Evolutionary conservation across 768 basidiomycete genomes (phyloP).

Genomic region (Austroboletus festivus): DNA sequence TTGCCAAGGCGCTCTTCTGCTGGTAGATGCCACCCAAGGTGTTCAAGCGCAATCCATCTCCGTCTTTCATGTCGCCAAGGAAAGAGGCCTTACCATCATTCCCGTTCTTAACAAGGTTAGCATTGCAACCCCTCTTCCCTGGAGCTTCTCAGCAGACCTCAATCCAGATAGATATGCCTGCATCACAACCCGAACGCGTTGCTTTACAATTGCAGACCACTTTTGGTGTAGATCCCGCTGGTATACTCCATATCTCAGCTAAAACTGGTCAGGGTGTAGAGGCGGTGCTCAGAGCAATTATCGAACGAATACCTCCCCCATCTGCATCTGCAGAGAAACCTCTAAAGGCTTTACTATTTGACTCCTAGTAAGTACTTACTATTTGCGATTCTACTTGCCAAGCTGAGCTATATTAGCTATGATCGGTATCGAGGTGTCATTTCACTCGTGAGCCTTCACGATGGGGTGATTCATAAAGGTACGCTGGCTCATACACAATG

Average conservation of each 20-base stretch:
- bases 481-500: too few relatives aligned
- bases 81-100: constrained; percentile 77
- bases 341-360: constrained; percentile 87
- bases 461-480: constrained; percentile 83
- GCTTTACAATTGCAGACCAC: constrained; percentile 78
- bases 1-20: constrained; percentile 81
- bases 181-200: constrained; percentile 79
- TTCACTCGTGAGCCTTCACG: constrained; percentile 78
- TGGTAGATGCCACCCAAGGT: constrained; percentile 97
- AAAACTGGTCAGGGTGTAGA: constrained; percentile 89
- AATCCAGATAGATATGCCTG: constrained; percentile 84
- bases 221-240: constrained; percentile 72
- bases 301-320: constrained; percentile 85
- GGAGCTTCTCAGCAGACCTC: neutral
- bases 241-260: constrained; percentile 82
- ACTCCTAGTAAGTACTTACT: constrained; percentile 69
- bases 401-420: constrained; percentile 51
- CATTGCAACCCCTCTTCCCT: neutral
- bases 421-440: constrained; percentile 96
- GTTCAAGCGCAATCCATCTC: constrained; percentile 97
- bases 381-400: neutral
- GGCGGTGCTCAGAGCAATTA: constrained; percentile 71
- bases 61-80: constrained; percentile 85
- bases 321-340: constrained; percentile 46
- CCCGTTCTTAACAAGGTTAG: constrained; percentile 90